Base-by-base conservation (phyloP, 805 yeast genomes). In the Saccharomycopsis schoenii region DNA sequence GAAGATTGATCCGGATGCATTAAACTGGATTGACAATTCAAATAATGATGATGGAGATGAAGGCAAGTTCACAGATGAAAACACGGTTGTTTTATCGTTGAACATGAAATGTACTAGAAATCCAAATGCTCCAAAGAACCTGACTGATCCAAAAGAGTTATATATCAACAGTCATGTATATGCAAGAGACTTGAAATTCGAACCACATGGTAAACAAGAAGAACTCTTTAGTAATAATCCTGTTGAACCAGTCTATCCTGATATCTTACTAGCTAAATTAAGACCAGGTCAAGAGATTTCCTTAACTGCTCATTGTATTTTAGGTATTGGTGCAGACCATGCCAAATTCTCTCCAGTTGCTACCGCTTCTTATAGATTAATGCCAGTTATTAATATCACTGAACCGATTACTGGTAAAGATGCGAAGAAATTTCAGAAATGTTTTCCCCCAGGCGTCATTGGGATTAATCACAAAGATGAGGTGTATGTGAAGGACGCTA, bases 331-430 rank as follows among this genome's bases (percentile, higher is more conserved):
- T 58, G 75, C 90, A 51, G 99, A 94, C 73, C 99, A 94, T 74
- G 97, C 99, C 62, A 94, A 94, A 74, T 94, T 89, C 72, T 90
- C 97, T 8, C 99, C 99, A 4, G 99, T 94, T 11, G 83, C 96
- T 17, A 94, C 99, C 14, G 97, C 99, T 2, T 89, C 97, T 14
- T 94, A 94, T 76, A 82, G 99, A 74, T 79, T 94, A 70, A 74
- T 94, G 77, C 99, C 99, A 15, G 86, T 83, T 29, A 92, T 92
- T 67, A 84, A 87, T 65, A 90, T 94, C 59, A 71, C 77, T 50
- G 76, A 83, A 64, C 89, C 93, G 56, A 89, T 94, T 62, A 76
- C 74, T 0, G 97, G 97, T 5, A 83, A 79, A 9, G 81, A 82
- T 57, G 98, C 97, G 1, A 70, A 75, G 60, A 87, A 83, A 69